Conservation (phyloP, 1,284 basidiomycete species). For the Puccinia triticina region DNA sequence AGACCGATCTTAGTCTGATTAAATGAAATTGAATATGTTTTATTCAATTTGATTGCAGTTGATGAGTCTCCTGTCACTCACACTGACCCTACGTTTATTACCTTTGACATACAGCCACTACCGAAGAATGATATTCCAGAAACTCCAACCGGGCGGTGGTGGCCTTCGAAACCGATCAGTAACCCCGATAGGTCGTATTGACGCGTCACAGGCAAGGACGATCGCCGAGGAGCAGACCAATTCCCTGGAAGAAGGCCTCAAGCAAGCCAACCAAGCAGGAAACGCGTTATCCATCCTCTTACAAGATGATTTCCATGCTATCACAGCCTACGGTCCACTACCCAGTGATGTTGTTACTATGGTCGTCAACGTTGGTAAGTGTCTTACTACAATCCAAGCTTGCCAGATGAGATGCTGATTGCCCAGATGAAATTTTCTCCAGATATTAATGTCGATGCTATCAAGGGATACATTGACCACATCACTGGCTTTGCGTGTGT, state of each 20-base stretch:
- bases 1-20: too few species aligned
- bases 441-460: constrained; percentile 46
- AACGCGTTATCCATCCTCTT: constrained; percentile 38
- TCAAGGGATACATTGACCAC: constrained; percentile 52
- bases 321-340: constrained; percentile 44
- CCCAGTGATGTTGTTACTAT: constrained; percentile 45
- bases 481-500: constrained; percentile 56
- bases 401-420: neutral
- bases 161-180: constrained; percentile 33
- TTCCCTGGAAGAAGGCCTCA: constrained; percentile 47
- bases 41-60: too few species aligned
- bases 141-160: neutral
- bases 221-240: constrained; percentile 47
- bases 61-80: too few species aligned
- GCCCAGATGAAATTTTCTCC: neutral
- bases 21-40: too few species aligned
- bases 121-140: neutral
- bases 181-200: constrained; percentile 32
- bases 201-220: constrained; percentile 35
- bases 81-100: too few species aligned
- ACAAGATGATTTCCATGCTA: constrained; percentile 49
- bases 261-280: constrained; percentile 36
- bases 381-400: neutral
- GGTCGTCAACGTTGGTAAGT: constrained; percentile 28
- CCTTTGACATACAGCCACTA: too few species aligned